These are phyloP conservation scores for Lactarius evosmus DNA, from an alignment of 768 basidiomycete genomes.

Conservation along the genomic window DNA sequence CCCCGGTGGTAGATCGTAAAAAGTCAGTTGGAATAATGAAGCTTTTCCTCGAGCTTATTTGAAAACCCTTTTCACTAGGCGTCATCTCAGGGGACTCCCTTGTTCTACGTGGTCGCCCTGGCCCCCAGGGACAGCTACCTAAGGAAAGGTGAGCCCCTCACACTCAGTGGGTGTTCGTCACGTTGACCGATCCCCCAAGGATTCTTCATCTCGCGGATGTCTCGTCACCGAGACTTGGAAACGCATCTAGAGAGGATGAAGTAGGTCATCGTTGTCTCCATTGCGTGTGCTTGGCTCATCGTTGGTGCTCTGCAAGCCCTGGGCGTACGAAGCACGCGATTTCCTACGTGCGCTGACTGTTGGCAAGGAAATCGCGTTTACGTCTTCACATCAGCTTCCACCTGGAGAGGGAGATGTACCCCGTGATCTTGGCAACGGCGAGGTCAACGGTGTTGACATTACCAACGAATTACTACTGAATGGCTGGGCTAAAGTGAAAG, in stretches of 20 bases:
- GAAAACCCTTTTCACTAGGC: conserved; percentile 44
- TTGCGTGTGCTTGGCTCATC: conserved; percentile 11
- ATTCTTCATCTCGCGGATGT: conserved; percentile 89
- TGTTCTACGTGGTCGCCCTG: conserved; percentile 72
- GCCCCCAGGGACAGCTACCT: conserved; percentile 79
- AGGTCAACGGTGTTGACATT: conserved; percentile 70
- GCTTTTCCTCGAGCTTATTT: conserved; percentile 8
- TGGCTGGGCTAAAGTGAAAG: conserved; percentile 95
- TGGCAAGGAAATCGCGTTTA: conserved; percentile 88
- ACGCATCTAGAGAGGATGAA: conserved; percentile 83
- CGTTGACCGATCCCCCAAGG: conserved; percentile 41
- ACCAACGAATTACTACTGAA: conserved; percentile 72
- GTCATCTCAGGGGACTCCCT: conserved; percentile 90
- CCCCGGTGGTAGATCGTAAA: conserved; percentile 49
- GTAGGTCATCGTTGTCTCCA: conserved; percentile 38
- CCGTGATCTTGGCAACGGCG: conserved; percentile 76
- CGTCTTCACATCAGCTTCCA: conserved; percentile 74
- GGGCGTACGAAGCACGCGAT: conserved; percentile 92
- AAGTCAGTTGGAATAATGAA: conserved; percentile 39
- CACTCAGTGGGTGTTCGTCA: background rate
- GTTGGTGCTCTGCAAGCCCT: conserved; percentile 49
- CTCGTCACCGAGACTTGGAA: conserved; percentile 80
- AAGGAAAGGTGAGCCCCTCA: conserved; percentile 73
- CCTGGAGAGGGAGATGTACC: conserved; percentile 64
- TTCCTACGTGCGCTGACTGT: conserved; percentile 81